Evolutionary conservation across 164 flowering plant species (phyloP), one percentile per base, ranked within the genome.

Genomic region (Cinnamomum chago): DNA sequence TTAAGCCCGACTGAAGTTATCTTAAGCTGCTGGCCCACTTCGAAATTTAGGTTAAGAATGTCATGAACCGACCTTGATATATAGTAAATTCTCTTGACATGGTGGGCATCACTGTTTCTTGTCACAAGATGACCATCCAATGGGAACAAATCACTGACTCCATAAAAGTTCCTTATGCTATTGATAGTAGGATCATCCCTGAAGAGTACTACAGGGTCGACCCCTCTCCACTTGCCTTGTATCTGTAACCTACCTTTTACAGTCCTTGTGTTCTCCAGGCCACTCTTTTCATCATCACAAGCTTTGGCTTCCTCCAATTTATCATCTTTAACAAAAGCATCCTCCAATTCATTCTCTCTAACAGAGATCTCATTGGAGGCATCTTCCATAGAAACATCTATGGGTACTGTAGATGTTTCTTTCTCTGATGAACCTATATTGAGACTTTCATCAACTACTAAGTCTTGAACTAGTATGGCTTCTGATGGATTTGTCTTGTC

Each of bases 201-300:
- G 76, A 94, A 92, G 76, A 94, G 83, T 50, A 96, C 81, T 73
- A 96, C 97, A 74, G 99, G 99, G 70, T 96, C 99, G 55, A 96
- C 90, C 7, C 99, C 99, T 78, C 76, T 88, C 99, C 98, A 93
- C 80, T 79, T 93, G 58, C 98, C 98, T 82, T 90, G 97, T 22
- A 83, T 84, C 80, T 90, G 95, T 68, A 85, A 79, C 85, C 87
- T 90, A 72, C 89, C 84, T 74, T 89, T 93, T 4, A 77, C 87
- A n/a, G 79, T 79, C 73, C 70, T 58, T 25, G 73, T 77, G 70
- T 69, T 81, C 35, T 77, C 77, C 22, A 76, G 27, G 71, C 76
- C 85, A 82, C 67, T 76, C 78, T 80, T 80, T 27, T 2, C 76
- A 72, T 73, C 76, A 76, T 58, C 76, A 62, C 78, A 74, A 51